Evolutionary conservation across 176 grass and related monocot species (phyloP).

Genomic region (Pontederia paniculata): DNA sequence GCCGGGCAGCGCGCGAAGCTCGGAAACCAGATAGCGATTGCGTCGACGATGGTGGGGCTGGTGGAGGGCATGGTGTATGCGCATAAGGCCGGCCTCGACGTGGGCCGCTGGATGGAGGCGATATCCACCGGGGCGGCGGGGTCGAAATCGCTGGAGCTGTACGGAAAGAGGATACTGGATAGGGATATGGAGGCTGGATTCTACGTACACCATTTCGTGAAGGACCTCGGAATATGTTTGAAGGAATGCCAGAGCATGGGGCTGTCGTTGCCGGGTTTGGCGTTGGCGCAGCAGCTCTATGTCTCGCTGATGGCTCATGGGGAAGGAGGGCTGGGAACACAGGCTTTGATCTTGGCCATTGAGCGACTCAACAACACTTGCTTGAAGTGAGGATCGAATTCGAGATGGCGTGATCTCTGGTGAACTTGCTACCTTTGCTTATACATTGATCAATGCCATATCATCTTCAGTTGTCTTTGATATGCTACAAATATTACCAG

Average conservation of each 20-base stretch:
- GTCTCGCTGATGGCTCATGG: constrained; percentile 73
- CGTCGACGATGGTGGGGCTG: constrained; percentile 91
- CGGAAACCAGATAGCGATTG: constrained; percentile 90
- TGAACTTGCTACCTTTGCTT: background rate
- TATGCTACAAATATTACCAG: background rate
- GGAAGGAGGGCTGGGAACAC: constrained; percentile 68
- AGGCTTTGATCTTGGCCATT: constrained; percentile 67
- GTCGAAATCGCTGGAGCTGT: constrained; percentile 68
- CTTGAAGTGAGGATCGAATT: constrained; percentile 16
- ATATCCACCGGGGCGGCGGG: constrained; percentile 84
- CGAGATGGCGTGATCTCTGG: background rate
- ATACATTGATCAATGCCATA: no score
- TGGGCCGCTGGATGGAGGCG: constrained; percentile 81
- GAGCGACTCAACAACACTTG: constrained; percentile 84
- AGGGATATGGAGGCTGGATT: constrained; percentile 85
- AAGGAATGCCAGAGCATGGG: constrained; percentile 94
- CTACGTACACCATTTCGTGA: constrained; percentile 88
- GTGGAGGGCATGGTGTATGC: constrained; percentile 92
- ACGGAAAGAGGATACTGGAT: constrained; percentile 80
- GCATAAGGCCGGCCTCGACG: constrained; percentile 84
- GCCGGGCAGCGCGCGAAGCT: constrained; percentile 74
- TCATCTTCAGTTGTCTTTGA: background rate
- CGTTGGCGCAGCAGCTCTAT: constrained; percentile 75
- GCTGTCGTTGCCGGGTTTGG: constrained; percentile 75
- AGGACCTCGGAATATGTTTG: constrained; percentile 92